These are phyloP conservation scores for Cryomyces minteri DNA, from an alignment of 495 filamentous ascomycete genomes.

Conservation along the genomic window DNA sequence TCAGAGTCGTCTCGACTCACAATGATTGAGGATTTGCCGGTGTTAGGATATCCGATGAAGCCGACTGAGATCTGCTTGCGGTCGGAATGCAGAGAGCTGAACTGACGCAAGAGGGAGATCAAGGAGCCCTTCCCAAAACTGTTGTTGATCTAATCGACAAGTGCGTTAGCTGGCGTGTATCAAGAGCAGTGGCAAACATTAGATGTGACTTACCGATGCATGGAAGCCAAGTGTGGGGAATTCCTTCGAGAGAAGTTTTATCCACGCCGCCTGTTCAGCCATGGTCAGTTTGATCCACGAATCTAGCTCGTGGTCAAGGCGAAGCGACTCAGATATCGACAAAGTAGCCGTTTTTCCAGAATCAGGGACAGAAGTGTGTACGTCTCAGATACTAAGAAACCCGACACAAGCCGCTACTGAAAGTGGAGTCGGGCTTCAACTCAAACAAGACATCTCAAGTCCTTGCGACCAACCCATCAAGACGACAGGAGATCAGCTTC, in stretches of 20 bases:
- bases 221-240: conserved; percentile 90
- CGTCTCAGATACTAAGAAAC: conserved; percentile 69
- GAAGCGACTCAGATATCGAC: too few species aligned
- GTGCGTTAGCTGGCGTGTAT: too few species aligned
- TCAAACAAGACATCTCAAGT: conserved; percentile 58
- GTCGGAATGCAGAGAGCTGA: conserved; percentile 74
- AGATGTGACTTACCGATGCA: conserved; percentile 26
- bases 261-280: conserved; percentile 58
- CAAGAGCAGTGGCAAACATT: too few species aligned
- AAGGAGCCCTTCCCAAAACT: conserved; percentile 31
- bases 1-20: too few species aligned
- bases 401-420: conserved; percentile 36
- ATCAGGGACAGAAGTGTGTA: too few species aligned
- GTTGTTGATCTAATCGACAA: conserved; percentile 45
- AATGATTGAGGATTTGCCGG: conserved; percentile 23
- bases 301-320: too few species aligned
- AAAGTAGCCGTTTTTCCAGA: too few species aligned
- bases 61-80: conserved; percentile 51
- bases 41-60: conserved; percentile 26
- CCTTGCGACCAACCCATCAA: conserved; percentile 49
- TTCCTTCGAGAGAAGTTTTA: conserved; percentile 60
- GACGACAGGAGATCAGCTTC: conserved; percentile 62
- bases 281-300: not conserved
- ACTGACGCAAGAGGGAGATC: conserved; percentile 44
- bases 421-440: conserved; percentile 51